Evolutionary conservation across 2,329 filamentous ascomycete species (phyloP), one percentile per base, ranked within the genome.

Genomic region (Cytospora leucostoma): DNA sequence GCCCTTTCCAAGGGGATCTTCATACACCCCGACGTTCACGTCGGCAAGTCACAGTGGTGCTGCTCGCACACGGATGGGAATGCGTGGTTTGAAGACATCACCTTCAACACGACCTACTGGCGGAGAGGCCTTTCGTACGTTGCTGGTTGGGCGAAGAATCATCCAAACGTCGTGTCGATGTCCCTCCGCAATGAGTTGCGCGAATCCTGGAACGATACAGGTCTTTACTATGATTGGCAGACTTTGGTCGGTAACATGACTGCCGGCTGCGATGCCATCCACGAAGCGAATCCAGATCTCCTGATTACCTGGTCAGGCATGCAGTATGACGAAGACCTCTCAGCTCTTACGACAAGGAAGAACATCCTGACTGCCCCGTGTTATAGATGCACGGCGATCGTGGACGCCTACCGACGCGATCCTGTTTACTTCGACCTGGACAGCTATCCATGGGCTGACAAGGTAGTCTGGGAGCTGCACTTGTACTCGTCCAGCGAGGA

Each of bases 21-120:
- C 65, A 71, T 78, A 66, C 75, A 78, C 66, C 77, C 76, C 0
- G 77, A 78, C 57, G 75, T 77, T 17, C 76, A 79, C 68, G 74
- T 78, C 34, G 69, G 73, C 61, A 77, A 76, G 69, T 76, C 76
- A 2, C 71, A 74, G 62, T 78, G 76, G 76, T 78, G 82, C 68
- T 84, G 82, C 68, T 76, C 73, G 34, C 76, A 77, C 60, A 74
- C 71, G 0, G 82, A 84, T 67, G 82, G 81, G 33, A 83, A 83
- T 68, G 74, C 78, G 51, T 84, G 82, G 82, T 84, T 84, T 70
- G 80, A 81, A 51, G 84, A 87, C 70, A 75, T 78, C 7, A 75
- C 81, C 68, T 87, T 87, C 70, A 71, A 82, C 65, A 76, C 80
- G 0, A 71, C 73, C 1, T 82, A 82, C 32, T 88, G 84, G 85